phyloP scores from a whole-genome alignment of 805 yeast species.

The Candida pini region DNA sequence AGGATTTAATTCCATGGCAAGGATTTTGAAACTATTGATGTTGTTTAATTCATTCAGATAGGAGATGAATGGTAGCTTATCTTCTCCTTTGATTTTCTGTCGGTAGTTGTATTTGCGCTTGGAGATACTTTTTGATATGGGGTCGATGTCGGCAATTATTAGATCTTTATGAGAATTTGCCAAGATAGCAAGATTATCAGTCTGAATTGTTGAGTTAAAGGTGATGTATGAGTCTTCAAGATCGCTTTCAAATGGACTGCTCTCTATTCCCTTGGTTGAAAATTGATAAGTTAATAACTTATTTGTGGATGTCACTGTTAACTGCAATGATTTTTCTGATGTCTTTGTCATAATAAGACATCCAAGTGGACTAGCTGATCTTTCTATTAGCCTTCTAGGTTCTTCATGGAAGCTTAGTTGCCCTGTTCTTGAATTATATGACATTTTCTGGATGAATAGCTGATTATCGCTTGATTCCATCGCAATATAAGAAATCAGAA shows the following conservation, averaged over 20 bases:
- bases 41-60: constrained; percentile 11
- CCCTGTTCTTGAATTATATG: background rate
- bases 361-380: too few species aligned
- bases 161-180: constrained; percentile 10
- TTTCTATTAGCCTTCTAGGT: too few species aligned
- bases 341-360: too few species aligned
- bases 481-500: constrained; percentile 5
- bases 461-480: constrained; percentile 8
- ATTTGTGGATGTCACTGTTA: constrained; percentile 6
- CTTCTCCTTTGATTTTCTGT: constrained; percentile 1
- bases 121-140: constrained; percentile 1
- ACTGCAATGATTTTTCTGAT: constrained; percentile 1
- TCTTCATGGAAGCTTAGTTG: too few species aligned
- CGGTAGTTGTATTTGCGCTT: constrained; percentile 7
- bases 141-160: constrained; percentile 4
- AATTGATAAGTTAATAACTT: too few species aligned
- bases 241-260: background rate
- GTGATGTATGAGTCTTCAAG: constrained; percentile 7
- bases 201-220: constrained; percentile 11
- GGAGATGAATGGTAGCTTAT: constrained; percentile 5
- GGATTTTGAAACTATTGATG: constrained; percentile 5
- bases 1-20: constrained; percentile 7
- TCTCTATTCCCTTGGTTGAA: too few species aligned
- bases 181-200: constrained; percentile 5
- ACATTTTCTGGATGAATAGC: constrained; percentile 6